A percentile compares a stretch with the other conserved stretches of the same genome.
phyloP scores from a whole-genome alignment of 1,284 basidiomycete genomes.

The Tilletia indica region DNA sequence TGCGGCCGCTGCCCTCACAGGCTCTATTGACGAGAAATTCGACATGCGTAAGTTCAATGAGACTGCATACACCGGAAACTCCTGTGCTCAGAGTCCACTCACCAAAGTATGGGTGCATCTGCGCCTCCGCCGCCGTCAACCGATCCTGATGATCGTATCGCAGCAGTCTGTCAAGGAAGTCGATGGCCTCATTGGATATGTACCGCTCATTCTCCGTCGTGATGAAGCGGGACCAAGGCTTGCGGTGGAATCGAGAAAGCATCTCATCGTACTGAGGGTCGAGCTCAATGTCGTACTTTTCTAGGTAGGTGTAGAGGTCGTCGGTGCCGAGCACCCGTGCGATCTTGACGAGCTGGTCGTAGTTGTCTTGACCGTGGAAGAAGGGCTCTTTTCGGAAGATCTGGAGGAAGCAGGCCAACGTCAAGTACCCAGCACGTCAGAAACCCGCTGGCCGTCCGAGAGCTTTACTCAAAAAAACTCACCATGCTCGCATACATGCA shows the following conservation, averaged over 20 bases:
- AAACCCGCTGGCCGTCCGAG: background rate
- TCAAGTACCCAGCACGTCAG: background rate
- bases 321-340: constrained; percentile 96
- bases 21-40: background rate
- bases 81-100: background rate
- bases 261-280: constrained; percentile 57
- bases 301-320: constrained; percentile 72
- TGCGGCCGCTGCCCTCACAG: background rate
- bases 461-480: constrained; percentile 58
- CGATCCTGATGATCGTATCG: constrained; percentile 96
- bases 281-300: constrained; percentile 67
- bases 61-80: background rate
- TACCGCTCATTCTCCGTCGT: constrained; percentile 83
- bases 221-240: constrained; percentile 67
- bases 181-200: constrained; percentile 74
- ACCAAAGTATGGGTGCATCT: constrained; percentile 52
- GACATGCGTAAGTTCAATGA: background rate
- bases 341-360: constrained; percentile 97
- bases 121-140: constrained; percentile 70
- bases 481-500: constrained; percentile 85
- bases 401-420: constrained; percentile 48
- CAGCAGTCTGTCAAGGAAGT: constrained; percentile 91
- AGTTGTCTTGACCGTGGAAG: constrained; percentile 99
- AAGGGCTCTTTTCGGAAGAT: constrained; percentile 99
- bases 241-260: constrained; percentile 69